A percentile compares a stretch with the other conserved stretches of the same genome.
phyloP scores from a whole-genome alignment of 2,329 filamentous ascomycete species.

The Colletotrichum tropicale region DNA sequence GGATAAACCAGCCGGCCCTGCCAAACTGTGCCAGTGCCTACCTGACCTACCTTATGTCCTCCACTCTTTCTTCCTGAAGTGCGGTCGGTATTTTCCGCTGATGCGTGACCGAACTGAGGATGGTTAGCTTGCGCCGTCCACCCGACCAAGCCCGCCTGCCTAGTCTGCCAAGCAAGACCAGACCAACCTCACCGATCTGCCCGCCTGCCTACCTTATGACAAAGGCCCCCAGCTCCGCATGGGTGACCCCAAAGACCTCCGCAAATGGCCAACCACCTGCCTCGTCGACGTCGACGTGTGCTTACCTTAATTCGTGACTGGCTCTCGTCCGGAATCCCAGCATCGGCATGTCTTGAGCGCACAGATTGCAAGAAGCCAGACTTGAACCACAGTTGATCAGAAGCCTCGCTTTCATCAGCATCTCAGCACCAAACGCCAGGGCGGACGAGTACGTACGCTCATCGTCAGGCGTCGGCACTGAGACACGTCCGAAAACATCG shows the following conservation, averaged over 20 bases:
- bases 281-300: not conserved
- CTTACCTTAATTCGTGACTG: not conserved
- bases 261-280: not conserved
- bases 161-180: not conserved
- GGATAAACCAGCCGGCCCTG: not conserved
- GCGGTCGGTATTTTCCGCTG: not conserved
- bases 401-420: not conserved
- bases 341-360: not conserved
- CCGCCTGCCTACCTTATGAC: not conserved
- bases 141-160: not conserved
- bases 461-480: not conserved
- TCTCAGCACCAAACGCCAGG: not conserved
- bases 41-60: not conserved
- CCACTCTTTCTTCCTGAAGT: not conserved
- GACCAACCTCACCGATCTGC: not conserved
- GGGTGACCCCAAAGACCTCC: not conserved
- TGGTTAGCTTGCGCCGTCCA: not conserved
- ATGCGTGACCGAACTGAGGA: not conserved
- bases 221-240: not conserved
- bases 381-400: not conserved
- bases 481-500: conserved; percentile 14
- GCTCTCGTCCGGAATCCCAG: not conserved
- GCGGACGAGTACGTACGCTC: not conserved
- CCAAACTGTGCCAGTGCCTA: not conserved
- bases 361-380: not conserved